A percentile compares a stretch with the other conserved stretches of the same genome.
Evolutionary conservation across 78 protist genomes (phyloP).

Genomic region (Dictyostelium discoideum): dicty_2.7 NC_007089.4:4210001-4210500

Average conservation of each 20-base stretch:
- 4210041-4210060: too few relatives aligned
- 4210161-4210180: background rate
- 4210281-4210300: constrained; percentile 10
- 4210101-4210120: too few relatives aligned
- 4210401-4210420: too few relatives aligned
- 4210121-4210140: background rate
- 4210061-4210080: too few relatives aligned
- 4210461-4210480: too few relatives aligned
- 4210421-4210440: too few relatives aligned
- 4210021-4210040: too few relatives aligned
- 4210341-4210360: background rate
- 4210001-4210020: too few relatives aligned
- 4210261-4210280: background rate
- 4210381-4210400: too few relatives aligned
- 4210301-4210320: background rate
- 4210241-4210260: background rate
- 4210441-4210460: too few relatives aligned
- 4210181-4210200: background rate
- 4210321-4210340: background rate
- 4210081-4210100: too few relatives aligned
- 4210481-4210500: background rate
- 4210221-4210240: background rate
- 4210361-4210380: too few relatives aligned
- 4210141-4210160: background rate
- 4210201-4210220: background rate